Base-by-base conservation (phyloP, 129 eudicot genomes). In the Helianthus annuus region DNA sequence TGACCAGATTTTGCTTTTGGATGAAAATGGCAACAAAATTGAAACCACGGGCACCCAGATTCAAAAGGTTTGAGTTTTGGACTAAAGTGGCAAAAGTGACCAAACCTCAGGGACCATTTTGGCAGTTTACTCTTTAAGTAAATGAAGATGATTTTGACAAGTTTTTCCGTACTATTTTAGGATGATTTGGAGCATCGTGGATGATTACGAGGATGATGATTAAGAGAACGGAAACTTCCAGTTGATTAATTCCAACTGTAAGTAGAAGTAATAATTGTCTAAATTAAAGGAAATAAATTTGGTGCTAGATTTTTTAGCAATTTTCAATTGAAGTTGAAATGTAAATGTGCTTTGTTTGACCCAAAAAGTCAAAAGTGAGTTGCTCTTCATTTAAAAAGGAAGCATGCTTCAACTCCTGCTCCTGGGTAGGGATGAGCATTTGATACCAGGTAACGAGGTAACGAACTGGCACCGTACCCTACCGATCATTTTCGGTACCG, bases 131-230 rank as follows among this genome's bases (percentile, higher is more conserved):
- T n/a, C n/a, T n/a, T n/a, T n/a, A 39, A 52, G 64, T 54, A 39
- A 44, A 32, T 58, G 22, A 16, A 13, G 46, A 10, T 65, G 27
- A 40, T 66, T 34, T 54, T 48, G 24, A 51, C 63, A 32, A 63
- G 9, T 22, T 63, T 59, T n/a, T 66, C 9, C 68, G 17, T 64
- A 16, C 46, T 29, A 11, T 66, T 74, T 49, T 78, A 90, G 97
- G 97, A 90, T 90, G 93, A 85, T 87, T 68, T 85, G 83, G 85
- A 83, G 79, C 79, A 77, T 83, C 42, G 84, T 85, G 65, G 94
- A 85, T 7, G 46, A 42, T 42, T 42, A 42, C 7, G 46, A 42
- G 8, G 46, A 42, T 51, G 83, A 82, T 22, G 84, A 82, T 24
- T 73, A 61, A 68, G 80, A 61, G 76, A 34, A 52, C 67, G 64